Evolutionary conservation across 75 land plant genomes (phyloP).

Genomic region (Larix kaempferi): DNA sequence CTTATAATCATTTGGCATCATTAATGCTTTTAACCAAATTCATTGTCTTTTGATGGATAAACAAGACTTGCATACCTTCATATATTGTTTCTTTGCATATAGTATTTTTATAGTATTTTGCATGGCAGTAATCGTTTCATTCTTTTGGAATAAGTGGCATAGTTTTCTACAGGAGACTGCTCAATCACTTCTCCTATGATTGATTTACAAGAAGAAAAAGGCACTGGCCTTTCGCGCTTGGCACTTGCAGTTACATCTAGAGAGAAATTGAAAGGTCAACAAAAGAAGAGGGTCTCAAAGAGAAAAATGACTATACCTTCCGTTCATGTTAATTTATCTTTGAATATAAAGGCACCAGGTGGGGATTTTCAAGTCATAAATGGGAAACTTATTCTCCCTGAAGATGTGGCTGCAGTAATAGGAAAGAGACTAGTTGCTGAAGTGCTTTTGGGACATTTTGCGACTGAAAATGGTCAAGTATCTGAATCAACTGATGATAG

Average conservation of each 20-base stretch:
- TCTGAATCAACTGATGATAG: not conserved
- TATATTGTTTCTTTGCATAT: too few species aligned
- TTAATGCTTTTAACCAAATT: too few species aligned
- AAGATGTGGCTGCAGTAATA: conserved; percentile 29
- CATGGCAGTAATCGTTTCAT: too few species aligned
- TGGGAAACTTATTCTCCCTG: conserved; percentile 29
- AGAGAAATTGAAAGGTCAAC: conserved; percentile 12
- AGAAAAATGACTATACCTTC: conserved; percentile 10
- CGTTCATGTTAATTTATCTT: conserved; percentile 13
- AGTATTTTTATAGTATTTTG: too few species aligned
- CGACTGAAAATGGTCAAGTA: conserved; percentile 21
- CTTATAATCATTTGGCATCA: too few species aligned
- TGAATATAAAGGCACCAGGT: conserved; percentile 19
- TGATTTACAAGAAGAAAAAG: conserved; percentile 31
- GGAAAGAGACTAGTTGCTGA: conserved; percentile 29
- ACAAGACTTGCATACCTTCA: too few species aligned
- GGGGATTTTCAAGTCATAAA: conserved; percentile 25
- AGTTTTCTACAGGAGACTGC: conserved; percentile 31
- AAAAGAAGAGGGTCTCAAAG: conserved; percentile 3
- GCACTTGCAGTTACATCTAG: conserved; percentile 26
- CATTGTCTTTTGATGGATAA: too few species aligned
- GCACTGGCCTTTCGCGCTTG: conserved; percentile 24
- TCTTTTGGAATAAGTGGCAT: not conserved
- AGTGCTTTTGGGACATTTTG: conserved; percentile 20
- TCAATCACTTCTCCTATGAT: conserved; percentile 21